Percentiles rank a stretch among this genome's conserved stretches.
phyloP scores from a whole-genome alignment of 1,139 yeast species.

The Taphrina populina region DNA sequence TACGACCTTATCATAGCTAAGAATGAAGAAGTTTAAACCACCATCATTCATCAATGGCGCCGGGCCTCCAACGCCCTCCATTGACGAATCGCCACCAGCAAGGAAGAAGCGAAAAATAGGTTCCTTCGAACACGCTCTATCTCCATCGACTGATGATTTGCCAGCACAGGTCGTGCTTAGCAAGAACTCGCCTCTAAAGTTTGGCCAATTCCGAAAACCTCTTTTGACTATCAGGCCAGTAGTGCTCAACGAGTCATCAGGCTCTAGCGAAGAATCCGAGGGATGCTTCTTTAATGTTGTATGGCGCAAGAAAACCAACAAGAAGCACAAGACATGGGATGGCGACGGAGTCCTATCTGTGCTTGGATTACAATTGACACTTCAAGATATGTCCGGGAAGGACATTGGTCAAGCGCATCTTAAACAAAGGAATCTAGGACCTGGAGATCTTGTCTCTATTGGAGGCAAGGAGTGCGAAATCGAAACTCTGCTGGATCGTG shows the following conservation, averaged over 20 bases:
- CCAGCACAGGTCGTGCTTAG: not conserved
- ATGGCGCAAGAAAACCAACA: constrained; percentile 69
- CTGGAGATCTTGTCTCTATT: constrained; percentile 51
- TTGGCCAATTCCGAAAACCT: not conserved
- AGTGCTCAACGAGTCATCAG: not conserved
- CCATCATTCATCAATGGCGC: constrained; percentile 18
- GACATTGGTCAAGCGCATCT: constrained; percentile 34
- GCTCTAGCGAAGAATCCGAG: not conserved
- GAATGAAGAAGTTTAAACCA: constrained; percentile 24
- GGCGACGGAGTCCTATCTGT: constrained; percentile 71
- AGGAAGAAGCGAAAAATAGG: constrained; percentile 2
- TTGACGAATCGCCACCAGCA: not conserved
- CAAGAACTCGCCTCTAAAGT: not conserved
- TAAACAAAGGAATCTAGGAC: constrained; percentile 40
- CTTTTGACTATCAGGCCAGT: constrained; percentile 18
- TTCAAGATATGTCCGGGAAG: constrained; percentile 42
- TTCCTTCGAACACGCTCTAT: not conserved
- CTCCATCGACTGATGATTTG: not conserved
- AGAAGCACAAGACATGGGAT: constrained; percentile 91
- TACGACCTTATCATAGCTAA: too few species aligned
- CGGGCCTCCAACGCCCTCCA: not conserved
- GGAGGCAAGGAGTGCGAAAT: constrained; percentile 59
- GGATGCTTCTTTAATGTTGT: constrained; percentile 48
- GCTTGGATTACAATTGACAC: constrained; percentile 36
- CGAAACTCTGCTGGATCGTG: constrained; percentile 49